Base-by-base conservation (phyloP, 1,284 basidiomycete species). In the Sanghuangporus weigelae region DNA sequence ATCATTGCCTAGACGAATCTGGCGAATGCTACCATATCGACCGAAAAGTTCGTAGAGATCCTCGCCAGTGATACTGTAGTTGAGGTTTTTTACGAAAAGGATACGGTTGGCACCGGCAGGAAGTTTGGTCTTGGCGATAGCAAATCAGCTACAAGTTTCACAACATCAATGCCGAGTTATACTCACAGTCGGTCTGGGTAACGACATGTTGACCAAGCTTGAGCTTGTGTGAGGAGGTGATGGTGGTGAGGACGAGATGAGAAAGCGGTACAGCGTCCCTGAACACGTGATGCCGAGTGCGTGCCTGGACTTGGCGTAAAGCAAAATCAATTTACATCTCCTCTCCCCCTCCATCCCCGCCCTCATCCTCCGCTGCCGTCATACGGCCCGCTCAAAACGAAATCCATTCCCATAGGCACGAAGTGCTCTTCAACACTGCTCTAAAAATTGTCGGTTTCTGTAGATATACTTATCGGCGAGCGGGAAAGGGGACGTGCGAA, bases 11-110 rank as follows among this genome's bases (percentile, higher is more conserved):
- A 98, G 86, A 62, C 96, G 86, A 69, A 99, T 90, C 76, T 99
- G 96, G 50, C 96, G 89, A 71, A 99, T 95, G 68, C 93, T 93
- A 50, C 96, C 96, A 79, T 99, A 99, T 67, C 95, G 92, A 62
- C 96, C 96, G 73, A 99, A 99, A 64, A 99, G 82, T 77, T 99
- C 96, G 76, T 98, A 98, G 67, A 98, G 77, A 75, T 98, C 96
- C 64, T 95, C 89, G 55, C 95, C 96, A 50, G 87, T 92, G 69
- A 96, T 98, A 75, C 90, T 90, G 79, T 98, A 99, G 77, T 95
- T 96, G 66, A 96, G 79, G 71, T 96, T 96, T 78, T 93, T 93
- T 38, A 93, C 89, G 69, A 93, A 93, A 50, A 93, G 81, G 63
- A 93, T 92, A 57, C 91, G 85, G 72, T 93, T 93, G 16, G 90